These are phyloP conservation scores for Leishmania gerbilli DNA, from an alignment of 208 protist species.

Conservation along the genomic window DNA sequence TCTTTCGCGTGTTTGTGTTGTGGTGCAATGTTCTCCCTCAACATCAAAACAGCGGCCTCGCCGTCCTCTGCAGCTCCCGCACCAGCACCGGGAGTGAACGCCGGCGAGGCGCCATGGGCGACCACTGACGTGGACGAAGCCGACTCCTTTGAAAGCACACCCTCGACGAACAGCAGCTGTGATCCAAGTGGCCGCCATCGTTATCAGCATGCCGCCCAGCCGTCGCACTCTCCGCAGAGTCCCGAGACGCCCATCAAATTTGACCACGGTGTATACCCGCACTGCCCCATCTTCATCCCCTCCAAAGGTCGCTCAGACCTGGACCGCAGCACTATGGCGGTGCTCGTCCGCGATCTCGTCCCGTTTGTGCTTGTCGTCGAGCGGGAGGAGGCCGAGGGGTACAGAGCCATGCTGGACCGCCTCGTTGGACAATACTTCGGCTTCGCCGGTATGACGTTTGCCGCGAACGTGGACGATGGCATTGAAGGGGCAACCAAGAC, in stretches of 20 bases:
- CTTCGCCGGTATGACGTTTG: constrained; percentile 32
- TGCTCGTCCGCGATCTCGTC: constrained; percentile 69
- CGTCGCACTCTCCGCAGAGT: constrained; percentile 3
- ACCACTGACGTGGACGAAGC: constrained; percentile 17
- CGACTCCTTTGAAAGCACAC: constrained; percentile 20
- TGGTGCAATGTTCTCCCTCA: constrained; percentile 20
- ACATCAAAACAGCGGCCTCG: constrained; percentile 17
- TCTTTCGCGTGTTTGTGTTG: neutral
- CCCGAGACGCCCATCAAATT: constrained; percentile 5
- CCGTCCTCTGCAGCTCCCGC: neutral
- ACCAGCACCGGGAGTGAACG: neutral
- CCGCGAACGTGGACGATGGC: neutral
- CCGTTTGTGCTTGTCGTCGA: constrained; percentile 86
- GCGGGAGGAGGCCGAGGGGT: constrained; percentile 51
- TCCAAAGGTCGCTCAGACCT: constrained; percentile 69
- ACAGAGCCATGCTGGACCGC: constrained; percentile 59
- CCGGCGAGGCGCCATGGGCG: constrained; percentile 6
- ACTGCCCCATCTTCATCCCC: constrained; percentile 85
- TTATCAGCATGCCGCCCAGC: neutral
- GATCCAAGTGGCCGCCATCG: neutral
- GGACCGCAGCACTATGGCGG: constrained; percentile 60
- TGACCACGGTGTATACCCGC: constrained; percentile 44
- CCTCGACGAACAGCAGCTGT: constrained; percentile 18
- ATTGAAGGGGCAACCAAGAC: constrained; percentile 6
- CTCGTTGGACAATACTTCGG: constrained; percentile 61